Evolutionary conservation across 2,329 filamentous ascomycete genomes (phyloP), one percentile per base, ranked within the genome.

Genomic region (Penicillium sp.): DNA sequence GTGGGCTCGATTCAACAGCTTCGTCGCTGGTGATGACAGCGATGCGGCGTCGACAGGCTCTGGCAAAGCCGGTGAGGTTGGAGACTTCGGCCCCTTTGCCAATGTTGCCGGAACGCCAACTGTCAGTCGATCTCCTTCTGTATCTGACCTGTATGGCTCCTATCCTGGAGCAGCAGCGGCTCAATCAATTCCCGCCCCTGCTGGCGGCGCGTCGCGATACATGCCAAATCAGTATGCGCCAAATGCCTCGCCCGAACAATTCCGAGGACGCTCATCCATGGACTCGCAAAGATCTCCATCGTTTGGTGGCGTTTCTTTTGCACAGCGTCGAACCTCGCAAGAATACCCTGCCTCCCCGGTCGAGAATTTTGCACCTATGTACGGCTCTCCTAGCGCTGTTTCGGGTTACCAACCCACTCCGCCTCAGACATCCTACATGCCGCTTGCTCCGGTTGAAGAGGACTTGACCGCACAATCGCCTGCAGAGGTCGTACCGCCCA

Each of bases 1-100:
- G 73, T 93, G 92, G 85, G 93, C 88, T 65, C 92, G 90, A 61
- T 97, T 99, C 79, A 98, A 93, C 78, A 97, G 93, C 71, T 99
- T 99, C 72, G 93, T 99, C 62, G 88, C 91, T 55, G 96, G 95
- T 14, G 94, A 97, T 61, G 94, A 98, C 57, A 86, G 86, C 55
- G 90, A 92, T 55, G 82, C 83, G 37, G 82, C 82, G 10, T 86
- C 85, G 0, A 83, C 83, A 57, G 85, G 82, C 8, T 81, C 85
- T 13, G 81, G 81, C 5, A 83, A 83, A 56, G 86, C 85, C 48
- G 82, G 76, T 37, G 84, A 85, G 53, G 78, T 75, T 54, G 55
- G 59, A 22, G 89, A 91, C 61, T 77, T 84, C 55, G 92, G 93
- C 0, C 93, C 92, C 1, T 98, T 99, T 75, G 89, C 91, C 7